Conservation (phyloP, 2,329 filamentous ascomycete species). For the Teratosphaeria viscida region DNA sequence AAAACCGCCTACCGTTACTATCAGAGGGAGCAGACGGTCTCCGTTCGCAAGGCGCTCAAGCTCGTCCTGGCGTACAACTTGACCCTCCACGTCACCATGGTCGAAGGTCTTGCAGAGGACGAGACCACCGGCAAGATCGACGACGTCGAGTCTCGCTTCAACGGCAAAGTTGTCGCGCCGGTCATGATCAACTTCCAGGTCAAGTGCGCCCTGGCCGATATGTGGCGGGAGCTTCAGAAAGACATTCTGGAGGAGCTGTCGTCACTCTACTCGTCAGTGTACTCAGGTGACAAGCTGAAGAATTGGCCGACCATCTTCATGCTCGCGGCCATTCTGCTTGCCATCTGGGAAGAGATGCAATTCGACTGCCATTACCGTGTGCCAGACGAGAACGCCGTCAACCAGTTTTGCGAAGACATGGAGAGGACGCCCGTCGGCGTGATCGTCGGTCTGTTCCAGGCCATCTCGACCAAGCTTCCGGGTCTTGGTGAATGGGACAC, state of each 20-base stretch:
- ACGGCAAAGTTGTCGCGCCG: conserved; percentile 80
- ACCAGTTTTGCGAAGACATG: conserved; percentile 96
- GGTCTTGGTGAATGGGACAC: conserved; percentile 92
- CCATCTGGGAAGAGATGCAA: conserved; percentile 97
- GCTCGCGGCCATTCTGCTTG: conserved; percentile 81
- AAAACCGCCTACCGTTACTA: conserved; percentile 95
- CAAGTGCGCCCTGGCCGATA: conserved; percentile 91
- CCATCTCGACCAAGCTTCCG: conserved; percentile 93
- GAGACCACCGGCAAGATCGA: conserved; percentile 72
- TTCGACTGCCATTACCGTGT: conserved; percentile 96
- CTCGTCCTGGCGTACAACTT: conserved; percentile 92
- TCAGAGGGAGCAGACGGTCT: conserved; percentile 72
- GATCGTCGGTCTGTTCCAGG: conserved; percentile 92
- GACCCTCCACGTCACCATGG: conserved; percentile 86
- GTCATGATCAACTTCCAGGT: conserved; percentile 99
- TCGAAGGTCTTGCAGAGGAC: conserved; percentile 78
- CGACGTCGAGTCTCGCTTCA: conserved; percentile 75
- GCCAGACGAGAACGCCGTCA: conserved; percentile 69
- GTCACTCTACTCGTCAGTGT: conserved; percentile 87
- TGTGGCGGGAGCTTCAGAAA: conserved; percentile 97
- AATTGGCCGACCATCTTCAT: conserved; percentile 99
- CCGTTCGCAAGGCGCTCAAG: conserved; percentile 92
- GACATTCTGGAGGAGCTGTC: conserved; percentile 93
- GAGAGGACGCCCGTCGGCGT: conserved; percentile 91
- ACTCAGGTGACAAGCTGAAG: conserved; percentile 93